Conservation (phyloP, 495 filamentous ascomycete species). For the Parmelia sp. region DNA sequence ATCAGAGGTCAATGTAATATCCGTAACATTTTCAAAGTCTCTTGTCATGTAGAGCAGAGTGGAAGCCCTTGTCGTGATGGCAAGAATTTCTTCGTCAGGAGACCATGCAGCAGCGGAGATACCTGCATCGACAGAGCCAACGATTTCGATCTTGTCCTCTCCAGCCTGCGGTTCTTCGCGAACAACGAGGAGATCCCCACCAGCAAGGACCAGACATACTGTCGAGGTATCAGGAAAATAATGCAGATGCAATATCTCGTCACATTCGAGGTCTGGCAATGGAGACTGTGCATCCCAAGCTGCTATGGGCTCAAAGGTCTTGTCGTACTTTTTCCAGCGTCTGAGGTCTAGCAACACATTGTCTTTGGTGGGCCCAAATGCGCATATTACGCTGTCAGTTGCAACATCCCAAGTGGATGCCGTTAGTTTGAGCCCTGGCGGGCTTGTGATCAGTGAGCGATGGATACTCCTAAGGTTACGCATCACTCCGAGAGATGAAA, state of each 20-base stretch:
- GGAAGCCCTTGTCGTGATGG: conserved; percentile 67
- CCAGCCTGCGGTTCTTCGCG: conserved; percentile 63
- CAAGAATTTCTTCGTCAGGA: conserved; percentile 85
- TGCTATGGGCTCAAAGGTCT: conserved; percentile 52
- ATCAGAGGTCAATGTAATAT: conserved; percentile 60
- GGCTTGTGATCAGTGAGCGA: conserved; percentile 52
- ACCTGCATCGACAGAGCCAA: conserved; percentile 86
- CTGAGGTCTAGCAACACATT: conserved; percentile 61
- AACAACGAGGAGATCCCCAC: conserved; percentile 83
- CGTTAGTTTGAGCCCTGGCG: conserved; percentile 53
- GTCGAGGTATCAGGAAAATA: conserved; percentile 74
- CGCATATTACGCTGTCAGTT: conserved; percentile 63
- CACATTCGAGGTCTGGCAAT: conserved; percentile 58
- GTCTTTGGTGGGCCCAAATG: conserved; percentile 62
- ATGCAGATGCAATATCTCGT: conserved; percentile 69
- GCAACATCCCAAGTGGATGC: conserved; percentile 71
- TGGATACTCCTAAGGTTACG: conserved; percentile 71
- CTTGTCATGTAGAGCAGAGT: conserved; percentile 91
- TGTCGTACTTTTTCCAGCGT: conserved; percentile 42
- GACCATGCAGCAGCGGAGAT: conserved; percentile 90
- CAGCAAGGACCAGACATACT: conserved; percentile 75
- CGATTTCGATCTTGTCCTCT: conserved; percentile 80
- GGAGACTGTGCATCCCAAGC: conserved; percentile 82
- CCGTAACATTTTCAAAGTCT: conserved; percentile 74
- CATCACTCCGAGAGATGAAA: conserved; percentile 42